Evolutionary conservation across 176 grass and related monocot genomes (phyloP).

Genomic region (Oryza officinalis): DNA sequence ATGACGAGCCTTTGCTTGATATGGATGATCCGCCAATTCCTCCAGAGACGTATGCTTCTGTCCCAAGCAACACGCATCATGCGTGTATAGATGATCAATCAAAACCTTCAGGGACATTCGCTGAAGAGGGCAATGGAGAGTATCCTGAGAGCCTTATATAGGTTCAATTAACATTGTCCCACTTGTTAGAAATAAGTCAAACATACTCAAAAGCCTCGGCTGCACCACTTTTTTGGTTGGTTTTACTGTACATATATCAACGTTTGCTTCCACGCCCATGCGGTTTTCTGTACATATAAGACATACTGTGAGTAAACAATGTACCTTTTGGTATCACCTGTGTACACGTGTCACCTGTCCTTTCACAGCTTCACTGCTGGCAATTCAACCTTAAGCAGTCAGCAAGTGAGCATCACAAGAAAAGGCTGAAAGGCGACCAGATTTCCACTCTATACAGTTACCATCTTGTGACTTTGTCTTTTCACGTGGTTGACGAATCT

Average conservation of each 20-base stretch:
- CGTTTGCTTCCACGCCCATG: neutral
- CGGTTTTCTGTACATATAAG: conserved; percentile 37
- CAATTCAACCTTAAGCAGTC: neutral
- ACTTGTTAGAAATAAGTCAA: conserved; percentile 1
- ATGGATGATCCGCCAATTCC: conserved; percentile 16
- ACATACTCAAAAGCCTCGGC: neutral
- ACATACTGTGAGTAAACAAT: neutral
- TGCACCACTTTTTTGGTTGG: conserved; percentile 21
- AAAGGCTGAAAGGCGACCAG: neutral
- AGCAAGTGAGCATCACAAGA: neutral
- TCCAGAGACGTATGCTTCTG: conserved; percentile 21
- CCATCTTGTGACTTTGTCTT: neutral
- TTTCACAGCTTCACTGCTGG: neutral
- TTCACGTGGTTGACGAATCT: neutral
- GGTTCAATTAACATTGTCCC: neutral
- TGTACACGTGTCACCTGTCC: neutral
- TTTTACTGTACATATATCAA: conserved; percentile 33
- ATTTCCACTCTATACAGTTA: neutral
- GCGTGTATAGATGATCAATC: neutral
- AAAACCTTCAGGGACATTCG: conserved; percentile 17
- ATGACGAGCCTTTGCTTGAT: conserved; percentile 42
- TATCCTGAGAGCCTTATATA: conserved; percentile 51
- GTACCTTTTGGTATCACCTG: neutral
- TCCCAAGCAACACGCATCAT: neutral
- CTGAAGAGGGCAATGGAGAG: conserved; percentile 35